Conservation (phyloP, 164 flowering plant genomes). For the Berberis vulgaris region DNA sequence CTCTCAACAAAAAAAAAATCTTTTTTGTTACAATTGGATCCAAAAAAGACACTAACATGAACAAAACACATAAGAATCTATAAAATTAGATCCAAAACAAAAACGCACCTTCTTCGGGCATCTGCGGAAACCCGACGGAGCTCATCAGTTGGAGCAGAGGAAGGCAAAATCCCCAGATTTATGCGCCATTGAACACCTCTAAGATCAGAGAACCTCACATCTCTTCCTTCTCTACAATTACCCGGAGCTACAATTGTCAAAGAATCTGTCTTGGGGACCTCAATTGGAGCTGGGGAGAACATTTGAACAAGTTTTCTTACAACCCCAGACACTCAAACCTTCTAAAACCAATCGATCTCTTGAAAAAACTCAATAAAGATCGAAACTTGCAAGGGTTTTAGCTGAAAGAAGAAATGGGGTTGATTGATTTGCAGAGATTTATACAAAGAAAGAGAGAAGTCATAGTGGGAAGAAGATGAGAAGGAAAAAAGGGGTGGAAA, state of each 20-base stretch:
- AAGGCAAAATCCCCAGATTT: constrained; percentile 72
- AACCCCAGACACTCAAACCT: constrained; percentile 11
- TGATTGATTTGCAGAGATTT: not conserved
- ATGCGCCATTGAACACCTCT: constrained; percentile 92
- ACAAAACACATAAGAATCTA: not conserved
- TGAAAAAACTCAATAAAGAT: not conserved
- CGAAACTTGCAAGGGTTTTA: not conserved
- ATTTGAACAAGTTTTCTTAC: constrained; percentile 2
- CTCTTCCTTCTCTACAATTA: constrained; percentile 6
- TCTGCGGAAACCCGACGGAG: constrained; percentile 89
- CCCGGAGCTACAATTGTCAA: constrained; percentile 4
- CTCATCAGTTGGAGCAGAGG: constrained; percentile 53
- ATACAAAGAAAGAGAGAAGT: not conserved
- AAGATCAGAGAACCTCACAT: constrained; percentile 32
- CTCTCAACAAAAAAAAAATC: not conserved
- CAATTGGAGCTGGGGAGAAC: constrained; percentile 13
- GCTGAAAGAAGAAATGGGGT: constrained; percentile 4
- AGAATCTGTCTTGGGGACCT: constrained; percentile 4
- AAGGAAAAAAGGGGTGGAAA: not conserved
- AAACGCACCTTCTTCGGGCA: constrained; percentile 60
- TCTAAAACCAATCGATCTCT: not conserved
- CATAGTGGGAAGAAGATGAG: not conserved
- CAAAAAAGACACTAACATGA: not conserved
- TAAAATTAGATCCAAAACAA: not conserved
- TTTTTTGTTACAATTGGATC: no score